These are phyloP conservation scores for Yarrowia deformans DNA, from an alignment of 805 yeast genomes.

Conservation along the genomic window DNA sequence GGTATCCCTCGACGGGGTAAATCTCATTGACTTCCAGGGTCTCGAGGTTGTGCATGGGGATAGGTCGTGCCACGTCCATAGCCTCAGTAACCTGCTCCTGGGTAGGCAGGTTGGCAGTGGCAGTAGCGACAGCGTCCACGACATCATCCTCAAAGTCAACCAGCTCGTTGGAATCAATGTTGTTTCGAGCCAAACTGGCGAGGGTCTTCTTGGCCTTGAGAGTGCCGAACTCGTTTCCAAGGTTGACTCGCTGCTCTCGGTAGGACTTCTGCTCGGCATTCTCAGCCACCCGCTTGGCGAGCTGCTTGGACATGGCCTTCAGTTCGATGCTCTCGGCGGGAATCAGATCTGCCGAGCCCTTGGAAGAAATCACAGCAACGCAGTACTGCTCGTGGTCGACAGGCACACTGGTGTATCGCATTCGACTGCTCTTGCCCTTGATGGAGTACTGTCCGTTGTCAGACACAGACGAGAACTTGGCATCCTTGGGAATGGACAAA, in stretches of 20 bases:
- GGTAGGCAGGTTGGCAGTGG: constrained; percentile 77
- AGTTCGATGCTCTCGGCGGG: constrained; percentile 33
- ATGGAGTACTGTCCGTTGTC: constrained; percentile 4
- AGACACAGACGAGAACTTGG: constrained; percentile 7
- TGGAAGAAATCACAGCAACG: constrained; percentile 25
- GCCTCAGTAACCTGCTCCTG: constrained; percentile 64
- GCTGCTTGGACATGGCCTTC: constrained; percentile 36
- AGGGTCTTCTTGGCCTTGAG: constrained; percentile 94
- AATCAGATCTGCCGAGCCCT: constrained; percentile 26
- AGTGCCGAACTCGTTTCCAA: constrained; percentile 98
- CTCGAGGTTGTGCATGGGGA: constrained; percentile 75
- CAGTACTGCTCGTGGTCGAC: constrained; percentile 32
- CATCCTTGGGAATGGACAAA: constrained; percentile 18
- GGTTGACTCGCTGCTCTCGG: constrained; percentile 68
- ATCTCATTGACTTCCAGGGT: constrained; percentile 87
- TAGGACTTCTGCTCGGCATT: neutral
- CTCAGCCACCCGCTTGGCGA: constrained; percentile 22
- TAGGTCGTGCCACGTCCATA: constrained; percentile 76
- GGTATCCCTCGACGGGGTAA: constrained; percentile 74
- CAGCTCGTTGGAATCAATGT: constrained; percentile 83
- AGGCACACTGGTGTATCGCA: constrained; percentile 35
- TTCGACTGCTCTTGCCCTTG: constrained; percentile 36
- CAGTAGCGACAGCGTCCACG: constrained; percentile 74
- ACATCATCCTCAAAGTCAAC: constrained; percentile 79
- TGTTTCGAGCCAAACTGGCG: constrained; percentile 77